Conservation (phyloP, 306 rosid genomes). For the Dalbergia cochinchinensis region DNA sequence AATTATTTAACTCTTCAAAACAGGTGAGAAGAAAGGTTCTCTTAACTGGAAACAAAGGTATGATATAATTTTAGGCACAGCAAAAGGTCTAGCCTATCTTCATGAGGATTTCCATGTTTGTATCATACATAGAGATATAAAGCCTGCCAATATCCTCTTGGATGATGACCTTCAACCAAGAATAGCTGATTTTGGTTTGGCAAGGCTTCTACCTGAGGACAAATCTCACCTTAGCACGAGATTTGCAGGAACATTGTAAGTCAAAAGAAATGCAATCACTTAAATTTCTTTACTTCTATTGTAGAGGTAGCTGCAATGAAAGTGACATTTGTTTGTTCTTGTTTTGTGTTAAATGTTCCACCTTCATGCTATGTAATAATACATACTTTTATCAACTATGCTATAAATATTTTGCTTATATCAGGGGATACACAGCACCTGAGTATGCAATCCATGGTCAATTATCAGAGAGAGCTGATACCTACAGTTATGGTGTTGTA, state of each 20-base stretch:
- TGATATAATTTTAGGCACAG: slow-evolving; percentile 71
- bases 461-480: slow-evolving; percentile 72
- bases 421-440: slow-evolving; percentile 79
- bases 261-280: slow-evolving; percentile 1
- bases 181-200: slow-evolving; percentile 83
- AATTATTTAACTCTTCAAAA: background rate
- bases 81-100: slow-evolving; percentile 70
- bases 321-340: background rate
- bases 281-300: background rate
- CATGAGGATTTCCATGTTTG: slow-evolving; percentile 80
- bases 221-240: slow-evolving; percentile 71
- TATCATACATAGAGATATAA: slow-evolving; percentile 83
- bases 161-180: slow-evolving; percentile 69
- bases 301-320: background rate
- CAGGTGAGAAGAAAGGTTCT: slow-evolving; percentile 60
- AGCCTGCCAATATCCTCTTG: slow-evolving; percentile 69
- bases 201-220: slow-evolving; percentile 71
- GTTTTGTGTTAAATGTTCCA: background rate
- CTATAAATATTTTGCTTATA: background rate
- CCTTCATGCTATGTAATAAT: background rate
- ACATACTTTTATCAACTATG: background rate
- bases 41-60: slow-evolving; percentile 69
- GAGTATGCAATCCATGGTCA: slow-evolving; percentile 85
- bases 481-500: slow-evolving; percentile 78
- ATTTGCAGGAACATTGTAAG: slow-evolving; percentile 85